phyloP scores from a whole-genome alignment of 2,329 filamentous ascomycete species.

The Whalleya microplaca region DNA sequence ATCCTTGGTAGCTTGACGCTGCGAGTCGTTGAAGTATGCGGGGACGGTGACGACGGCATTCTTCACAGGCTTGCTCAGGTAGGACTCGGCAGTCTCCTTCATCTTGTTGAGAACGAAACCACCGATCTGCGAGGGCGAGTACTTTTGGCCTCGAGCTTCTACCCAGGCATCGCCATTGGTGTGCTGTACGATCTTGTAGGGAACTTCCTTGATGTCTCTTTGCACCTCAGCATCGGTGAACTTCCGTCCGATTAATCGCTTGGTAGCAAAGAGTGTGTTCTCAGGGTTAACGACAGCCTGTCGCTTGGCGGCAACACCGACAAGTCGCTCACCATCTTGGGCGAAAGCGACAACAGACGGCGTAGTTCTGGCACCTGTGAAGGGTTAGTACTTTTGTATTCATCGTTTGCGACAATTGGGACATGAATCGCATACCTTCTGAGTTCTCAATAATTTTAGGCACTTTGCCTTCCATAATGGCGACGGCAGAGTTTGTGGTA shows the following conservation, averaged over 20 bases:
- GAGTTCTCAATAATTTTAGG: conserved; percentile 98
- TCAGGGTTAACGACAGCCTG: conserved; percentile 98
- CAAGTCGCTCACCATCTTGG: conserved; percentile 92
- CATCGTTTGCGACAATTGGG: conserved; percentile 13
- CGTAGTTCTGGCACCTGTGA: conserved; percentile 79
- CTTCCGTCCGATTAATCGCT: conserved; percentile 98
- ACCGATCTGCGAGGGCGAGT: conserved; percentile 98
- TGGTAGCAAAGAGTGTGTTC: conserved; percentile 97
- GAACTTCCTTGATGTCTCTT: conserved; percentile 95
- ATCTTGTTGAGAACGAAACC: conserved; percentile 97
- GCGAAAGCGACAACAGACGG: conserved; percentile 95
- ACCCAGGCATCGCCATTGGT: conserved; percentile 97
- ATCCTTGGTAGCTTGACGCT: conserved; percentile 98
- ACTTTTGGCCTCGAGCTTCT: conserved; percentile 88
- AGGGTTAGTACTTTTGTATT: conserved; percentile 19
- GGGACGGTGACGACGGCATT: conserved; percentile 97
- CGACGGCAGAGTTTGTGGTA: conserved; percentile 97
- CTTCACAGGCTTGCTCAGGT: conserved; percentile 87
- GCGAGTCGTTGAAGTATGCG: conserved; percentile 98
- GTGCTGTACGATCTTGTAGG: conserved; percentile 98
- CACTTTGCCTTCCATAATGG: conserved; percentile 94
- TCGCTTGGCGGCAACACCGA: conserved; percentile 96
- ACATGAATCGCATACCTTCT: conserved; percentile 66
- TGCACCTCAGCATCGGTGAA: conserved; percentile 93
- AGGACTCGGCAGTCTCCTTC: conserved; percentile 97